phyloP scores from a whole-genome alignment of 2,329 filamentous ascomycete genomes.

The Cladosporium sp. region DNA sequence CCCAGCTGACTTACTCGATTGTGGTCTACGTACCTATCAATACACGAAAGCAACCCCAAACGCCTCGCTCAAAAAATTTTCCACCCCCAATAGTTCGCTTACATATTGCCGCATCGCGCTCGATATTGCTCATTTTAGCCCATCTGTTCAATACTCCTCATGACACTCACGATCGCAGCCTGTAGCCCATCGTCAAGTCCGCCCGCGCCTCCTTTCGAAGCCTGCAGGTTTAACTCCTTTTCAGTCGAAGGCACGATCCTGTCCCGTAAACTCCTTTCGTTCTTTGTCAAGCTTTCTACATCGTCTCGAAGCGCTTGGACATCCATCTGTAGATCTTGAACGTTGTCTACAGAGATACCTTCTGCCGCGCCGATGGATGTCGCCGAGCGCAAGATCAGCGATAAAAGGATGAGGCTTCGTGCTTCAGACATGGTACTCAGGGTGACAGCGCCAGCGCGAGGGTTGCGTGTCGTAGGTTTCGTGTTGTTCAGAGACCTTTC shows the following conservation, averaged over 20 bases:
- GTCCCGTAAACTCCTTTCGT: slow-evolving; percentile 62
- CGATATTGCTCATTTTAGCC: not conserved
- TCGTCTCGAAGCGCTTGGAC: slow-evolving; percentile 68
- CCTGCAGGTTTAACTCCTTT: not conserved
- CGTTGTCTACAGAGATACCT: slow-evolving; percentile 56
- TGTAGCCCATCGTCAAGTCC: not conserved
- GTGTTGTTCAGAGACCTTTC: slow-evolving; percentile 66
- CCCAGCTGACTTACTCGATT: not conserved
- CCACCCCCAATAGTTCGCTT: no score
- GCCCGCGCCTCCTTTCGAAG: not conserved
- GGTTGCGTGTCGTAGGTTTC: slow-evolving; percentile 36
- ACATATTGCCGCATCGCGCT: no score
- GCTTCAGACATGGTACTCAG: slow-evolving; percentile 71
- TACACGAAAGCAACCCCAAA: not conserved
- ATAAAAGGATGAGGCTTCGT: slow-evolving; percentile 73
- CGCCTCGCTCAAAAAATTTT: slow-evolving; percentile 3
- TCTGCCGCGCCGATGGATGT: slow-evolving; percentile 59
- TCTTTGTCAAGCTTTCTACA: slow-evolving; percentile 70
- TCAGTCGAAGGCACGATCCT: slow-evolving; percentile 58
- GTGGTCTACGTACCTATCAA: not conserved
- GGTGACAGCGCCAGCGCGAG: slow-evolving; percentile 60
- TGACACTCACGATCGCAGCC: slow-evolving; percentile 5
- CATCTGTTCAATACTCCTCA: slow-evolving; percentile 5
- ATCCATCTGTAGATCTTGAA: slow-evolving; percentile 74
- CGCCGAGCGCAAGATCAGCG: slow-evolving; percentile 65